Percentiles rank a stretch among this genome's conserved stretches.
Conservation (phyloP, 352 stramenopile genomes). For the Phytopythium vexans region DNA sequence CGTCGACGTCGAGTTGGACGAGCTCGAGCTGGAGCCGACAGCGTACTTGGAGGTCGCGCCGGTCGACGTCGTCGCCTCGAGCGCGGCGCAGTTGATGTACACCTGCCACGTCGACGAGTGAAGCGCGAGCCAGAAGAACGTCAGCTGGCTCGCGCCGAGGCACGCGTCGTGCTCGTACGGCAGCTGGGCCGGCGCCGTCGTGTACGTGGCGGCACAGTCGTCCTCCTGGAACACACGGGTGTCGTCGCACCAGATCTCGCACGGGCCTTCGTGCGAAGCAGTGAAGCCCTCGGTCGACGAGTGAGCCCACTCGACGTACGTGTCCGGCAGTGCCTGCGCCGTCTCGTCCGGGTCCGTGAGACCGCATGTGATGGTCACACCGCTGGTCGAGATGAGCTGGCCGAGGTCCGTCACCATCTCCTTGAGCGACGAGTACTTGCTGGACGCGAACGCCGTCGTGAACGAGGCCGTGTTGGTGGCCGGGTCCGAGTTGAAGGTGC, state of each 20-base stretch:
- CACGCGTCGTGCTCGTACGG: slow-evolving; percentile 43
- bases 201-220: slow-evolving; percentile 35
- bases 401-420: slow-evolving; percentile 12
- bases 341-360: slow-evolving; percentile 22
- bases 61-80: slow-evolving; percentile 12
- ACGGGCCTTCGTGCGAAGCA: slow-evolving; percentile 34
- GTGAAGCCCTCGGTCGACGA: slow-evolving; percentile 30
- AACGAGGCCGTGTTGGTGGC: slow-evolving; percentile 26
- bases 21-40: slow-evolving; percentile 4
- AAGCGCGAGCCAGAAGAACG: slow-evolving; percentile 48
- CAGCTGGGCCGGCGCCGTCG: slow-evolving; percentile 25
- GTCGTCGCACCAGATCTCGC: slow-evolving; percentile 44
- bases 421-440: slow-evolving; percentile 33
- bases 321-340: slow-evolving; percentile 17
- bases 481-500: slow-evolving; percentile 22
- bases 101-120: slow-evolving; percentile 52
- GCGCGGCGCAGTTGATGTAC: slow-evolving; percentile 43
- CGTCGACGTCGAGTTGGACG: slow-evolving; percentile 3
- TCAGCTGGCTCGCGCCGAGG: slow-evolving; percentile 22
- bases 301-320: slow-evolving; percentile 19
- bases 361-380: slow-evolving; percentile 18
- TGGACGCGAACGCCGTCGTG: slow-evolving; percentile 36
- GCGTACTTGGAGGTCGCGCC: slow-evolving; percentile 6
- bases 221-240: slow-evolving; percentile 32
- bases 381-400: slow-evolving; percentile 3